Conservation (phyloP, 768 basidiomycete genomes). For the Trichaptum fuscoviolaceum region DNA sequence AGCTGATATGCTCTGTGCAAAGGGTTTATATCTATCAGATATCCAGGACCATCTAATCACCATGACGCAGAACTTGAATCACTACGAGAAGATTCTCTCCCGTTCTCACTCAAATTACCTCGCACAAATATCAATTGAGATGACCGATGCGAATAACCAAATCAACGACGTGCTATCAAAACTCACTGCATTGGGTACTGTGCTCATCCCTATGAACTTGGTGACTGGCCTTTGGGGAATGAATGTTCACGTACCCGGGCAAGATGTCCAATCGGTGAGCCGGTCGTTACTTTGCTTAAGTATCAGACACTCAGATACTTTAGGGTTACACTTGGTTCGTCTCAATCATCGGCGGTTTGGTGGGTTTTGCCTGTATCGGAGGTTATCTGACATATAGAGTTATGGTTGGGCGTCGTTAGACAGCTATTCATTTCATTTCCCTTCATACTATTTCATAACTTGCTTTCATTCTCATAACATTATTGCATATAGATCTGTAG, state of each 20-base stretch:
- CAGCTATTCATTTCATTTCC: not conserved
- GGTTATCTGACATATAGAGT: slow-evolving; percentile 76
- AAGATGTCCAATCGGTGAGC: slow-evolving; percentile 44
- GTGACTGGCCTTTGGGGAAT: slow-evolving; percentile 98
- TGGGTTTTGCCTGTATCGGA: slow-evolving; percentile 76
- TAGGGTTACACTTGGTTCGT: slow-evolving; percentile 77
- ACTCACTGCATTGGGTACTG: slow-evolving; percentile 94
- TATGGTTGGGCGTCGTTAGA: slow-evolving; percentile 43
- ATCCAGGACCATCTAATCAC: slow-evolving; percentile 99
- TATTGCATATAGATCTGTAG: slow-evolving; percentile 3
- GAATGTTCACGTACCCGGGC: slow-evolving; percentile 96
- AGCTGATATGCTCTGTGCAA: slow-evolving; percentile 9
- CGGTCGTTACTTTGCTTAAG: slow-evolving; percentile 5
- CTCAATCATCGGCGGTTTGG: slow-evolving; percentile 76
- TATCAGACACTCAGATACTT: slow-evolving; percentile 7
- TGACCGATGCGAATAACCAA: slow-evolving; percentile 99
- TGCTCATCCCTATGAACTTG: slow-evolving; percentile 95
- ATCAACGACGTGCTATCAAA: slow-evolving; percentile 99
- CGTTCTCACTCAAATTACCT: slow-evolving; percentile 99
- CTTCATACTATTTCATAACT: too few relatives aligned
- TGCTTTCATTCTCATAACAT: not conserved
- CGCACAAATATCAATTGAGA: slow-evolving; percentile 99
- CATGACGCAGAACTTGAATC: slow-evolving; percentile 99
- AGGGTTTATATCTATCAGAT: slow-evolving; percentile 94
- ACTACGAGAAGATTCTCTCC: slow-evolving; percentile 99